Conservation (phyloP, 73 alveolate genomes). For the Tetrahymena thermophila region DNA sequence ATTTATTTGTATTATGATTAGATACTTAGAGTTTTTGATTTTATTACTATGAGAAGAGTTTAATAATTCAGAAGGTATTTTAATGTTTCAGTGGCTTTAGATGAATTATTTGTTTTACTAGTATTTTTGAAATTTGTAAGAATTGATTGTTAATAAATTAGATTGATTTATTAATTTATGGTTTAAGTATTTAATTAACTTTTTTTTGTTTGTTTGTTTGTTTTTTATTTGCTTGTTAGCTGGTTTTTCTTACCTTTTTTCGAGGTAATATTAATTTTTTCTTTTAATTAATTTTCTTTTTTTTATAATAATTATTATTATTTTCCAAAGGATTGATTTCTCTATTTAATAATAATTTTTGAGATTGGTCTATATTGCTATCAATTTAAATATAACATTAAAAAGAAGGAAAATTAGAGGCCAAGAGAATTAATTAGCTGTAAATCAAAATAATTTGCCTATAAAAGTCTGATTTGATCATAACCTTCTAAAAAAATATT, state of each 20-base stretch:
- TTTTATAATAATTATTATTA: not conserved
- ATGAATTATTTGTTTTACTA: not conserved
- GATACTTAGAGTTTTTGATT: not conserved
- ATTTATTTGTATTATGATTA: not conserved
- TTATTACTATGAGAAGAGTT: not conserved
- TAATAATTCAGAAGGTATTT: not conserved
- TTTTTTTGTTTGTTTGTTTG: not conserved
- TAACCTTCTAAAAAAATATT: not conserved
- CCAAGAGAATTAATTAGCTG: not conserved
- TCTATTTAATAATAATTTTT: not conserved
- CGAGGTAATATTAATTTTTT: not conserved
- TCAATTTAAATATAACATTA: not conserved
- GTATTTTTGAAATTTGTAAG: not conserved
- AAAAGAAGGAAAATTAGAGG: not conserved
- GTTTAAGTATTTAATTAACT: not conserved
- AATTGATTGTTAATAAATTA: not conserved
- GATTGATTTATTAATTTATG: not conserved
- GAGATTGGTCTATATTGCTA: not conserved
- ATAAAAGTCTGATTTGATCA: not conserved
- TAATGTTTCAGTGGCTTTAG: not conserved
- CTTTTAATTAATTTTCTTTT: not conserved
- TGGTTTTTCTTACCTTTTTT: not conserved
- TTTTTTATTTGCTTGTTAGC: not conserved
- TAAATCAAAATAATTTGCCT: not conserved
- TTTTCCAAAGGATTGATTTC: not conserved